These are phyloP conservation scores for Pleurostoma richardsiae DNA, from an alignment of 2,329 filamentous ascomycete genomes.

Conservation along the genomic window DNA sequence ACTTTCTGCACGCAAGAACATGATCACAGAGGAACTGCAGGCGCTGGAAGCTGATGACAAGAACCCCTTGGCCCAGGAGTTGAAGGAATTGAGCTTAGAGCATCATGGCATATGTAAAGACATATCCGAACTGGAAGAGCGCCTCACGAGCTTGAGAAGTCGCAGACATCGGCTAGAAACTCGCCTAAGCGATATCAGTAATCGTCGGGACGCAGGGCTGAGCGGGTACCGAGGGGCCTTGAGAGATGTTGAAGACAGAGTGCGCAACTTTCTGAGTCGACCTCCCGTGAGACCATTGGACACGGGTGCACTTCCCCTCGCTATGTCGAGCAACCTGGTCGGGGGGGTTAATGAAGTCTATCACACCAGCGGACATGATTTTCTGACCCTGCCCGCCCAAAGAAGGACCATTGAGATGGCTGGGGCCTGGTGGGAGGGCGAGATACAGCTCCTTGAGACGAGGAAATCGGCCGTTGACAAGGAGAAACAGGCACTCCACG, in stretches of 20 bases:
- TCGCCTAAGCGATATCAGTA: constrained; percentile 58
- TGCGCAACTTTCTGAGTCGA: constrained; percentile 52
- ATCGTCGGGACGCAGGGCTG: constrained; percentile 63
- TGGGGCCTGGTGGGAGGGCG: constrained; percentile 63
- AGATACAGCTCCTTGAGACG: constrained; percentile 50
- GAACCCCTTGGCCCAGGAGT: constrained; percentile 54
- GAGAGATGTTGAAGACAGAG: constrained; percentile 58
- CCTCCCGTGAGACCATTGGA: constrained; percentile 53
- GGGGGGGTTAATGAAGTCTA: constrained; percentile 12
- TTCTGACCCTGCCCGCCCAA: constrained; percentile 56
- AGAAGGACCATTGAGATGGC: constrained; percentile 67
- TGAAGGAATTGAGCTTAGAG: constrained; percentile 54
- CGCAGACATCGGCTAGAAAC: constrained; percentile 54
- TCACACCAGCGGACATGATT: constrained; percentile 40
- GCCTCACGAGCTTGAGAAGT: constrained; percentile 55
- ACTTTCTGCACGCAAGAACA: constrained; percentile 43
- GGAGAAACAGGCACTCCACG: constrained; percentile 61
- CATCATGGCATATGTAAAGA: constrained; percentile 50
- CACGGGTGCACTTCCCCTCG: constrained; percentile 29
- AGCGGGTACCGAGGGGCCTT: constrained; percentile 67
- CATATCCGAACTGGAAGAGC: constrained; percentile 61
- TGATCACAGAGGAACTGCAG: constrained; percentile 46
- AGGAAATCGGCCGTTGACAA: constrained; percentile 51
- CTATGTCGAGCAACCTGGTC: constrained; percentile 1
- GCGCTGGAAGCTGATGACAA: constrained; percentile 50